Conservation (phyloP, 345 rosid genomes). For the Aquilaria yunnanensis region DNA sequence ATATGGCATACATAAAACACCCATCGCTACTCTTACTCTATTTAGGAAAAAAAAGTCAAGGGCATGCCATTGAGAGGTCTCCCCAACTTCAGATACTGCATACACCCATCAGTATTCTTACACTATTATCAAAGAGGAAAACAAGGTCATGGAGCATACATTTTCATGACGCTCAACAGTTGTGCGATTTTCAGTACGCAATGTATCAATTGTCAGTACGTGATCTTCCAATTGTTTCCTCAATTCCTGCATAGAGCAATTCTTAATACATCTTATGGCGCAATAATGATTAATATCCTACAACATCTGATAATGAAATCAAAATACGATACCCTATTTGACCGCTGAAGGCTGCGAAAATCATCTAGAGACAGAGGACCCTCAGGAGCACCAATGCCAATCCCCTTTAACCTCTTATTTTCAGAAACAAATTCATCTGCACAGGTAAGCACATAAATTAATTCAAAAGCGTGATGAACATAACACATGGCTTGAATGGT, state of each 20-base stretch:
- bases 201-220: constrained; percentile 59
- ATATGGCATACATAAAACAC: constrained; percentile 1
- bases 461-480: neutral
- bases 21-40: neutral
- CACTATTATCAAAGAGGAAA: no score
- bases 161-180: constrained; percentile 51
- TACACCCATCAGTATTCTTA: no score
- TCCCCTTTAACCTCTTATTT: constrained; percentile 72
- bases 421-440: constrained; percentile 62
- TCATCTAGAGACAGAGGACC: constrained; percentile 96
- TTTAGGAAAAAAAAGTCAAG: no score
- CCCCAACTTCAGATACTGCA: neutral
- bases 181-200: constrained; percentile 59
- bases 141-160: constrained; percentile 28
- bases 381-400: constrained; percentile 90
- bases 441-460: constrained; percentile 8
- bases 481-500: no score
- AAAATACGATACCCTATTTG: constrained; percentile 55
- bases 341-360: constrained; percentile 92
- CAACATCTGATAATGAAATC: constrained; percentile 7
- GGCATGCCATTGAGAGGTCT: constrained; percentile 26
- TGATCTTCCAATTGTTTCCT: constrained; percentile 88
- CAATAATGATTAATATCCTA: neutral
- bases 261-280: constrained; percentile 1
- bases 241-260: constrained; percentile 53